Conservation (phyloP, 371 early-diverging fungal species). For the Coemansia sp. region DNA sequence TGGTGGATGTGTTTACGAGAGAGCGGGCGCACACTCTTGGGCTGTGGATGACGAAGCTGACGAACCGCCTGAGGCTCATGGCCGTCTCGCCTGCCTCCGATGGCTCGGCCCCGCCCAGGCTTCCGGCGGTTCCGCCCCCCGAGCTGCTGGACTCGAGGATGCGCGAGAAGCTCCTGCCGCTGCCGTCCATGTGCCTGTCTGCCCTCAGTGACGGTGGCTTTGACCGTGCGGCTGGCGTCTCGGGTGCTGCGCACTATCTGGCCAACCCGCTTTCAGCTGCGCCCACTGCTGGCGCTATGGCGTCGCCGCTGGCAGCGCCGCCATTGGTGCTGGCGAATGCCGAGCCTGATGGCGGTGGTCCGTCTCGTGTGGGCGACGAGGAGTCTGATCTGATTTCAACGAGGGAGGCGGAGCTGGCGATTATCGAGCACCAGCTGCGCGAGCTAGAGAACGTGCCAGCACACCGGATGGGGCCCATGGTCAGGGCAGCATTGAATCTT, state of each 20-base stretch:
- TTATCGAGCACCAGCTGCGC: slow-evolving; percentile 43
- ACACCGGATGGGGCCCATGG: slow-evolving; percentile 44
- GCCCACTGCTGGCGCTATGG: no score
- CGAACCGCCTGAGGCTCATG: slow-evolving; percentile 45
- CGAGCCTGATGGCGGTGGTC: not conserved
- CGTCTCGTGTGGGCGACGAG: not conserved
- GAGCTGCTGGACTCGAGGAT: slow-evolving; percentile 29
- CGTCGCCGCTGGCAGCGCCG: no score
- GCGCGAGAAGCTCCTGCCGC: slow-evolving; percentile 35
- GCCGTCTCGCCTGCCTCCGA: slow-evolving; percentile 44
- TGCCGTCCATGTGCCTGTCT: slow-evolving; percentile 26
- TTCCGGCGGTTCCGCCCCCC: slow-evolving; percentile 39
- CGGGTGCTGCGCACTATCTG: slow-evolving; percentile 37
- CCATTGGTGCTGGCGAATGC: not conserved
- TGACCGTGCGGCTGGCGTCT: slow-evolving; percentile 23
- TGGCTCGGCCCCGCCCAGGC: slow-evolving; percentile 43
- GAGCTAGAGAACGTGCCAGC: slow-evolving; percentile 38
- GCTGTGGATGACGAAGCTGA: slow-evolving; percentile 37
- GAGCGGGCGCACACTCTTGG: slow-evolving; percentile 32
- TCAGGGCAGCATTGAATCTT: slow-evolving; percentile 43
- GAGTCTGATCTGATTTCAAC: slow-evolving; percentile 19
- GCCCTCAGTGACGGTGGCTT: slow-evolving; percentile 36
- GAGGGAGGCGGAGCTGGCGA: slow-evolving; percentile 38
- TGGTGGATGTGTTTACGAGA: slow-evolving; percentile 20
- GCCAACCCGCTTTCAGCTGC: slow-evolving; percentile 25